These are phyloP conservation scores for Lachnellula suecica DNA, from an alignment of 2,329 filamentous ascomycete genomes.

Conservation along the genomic window DNA sequence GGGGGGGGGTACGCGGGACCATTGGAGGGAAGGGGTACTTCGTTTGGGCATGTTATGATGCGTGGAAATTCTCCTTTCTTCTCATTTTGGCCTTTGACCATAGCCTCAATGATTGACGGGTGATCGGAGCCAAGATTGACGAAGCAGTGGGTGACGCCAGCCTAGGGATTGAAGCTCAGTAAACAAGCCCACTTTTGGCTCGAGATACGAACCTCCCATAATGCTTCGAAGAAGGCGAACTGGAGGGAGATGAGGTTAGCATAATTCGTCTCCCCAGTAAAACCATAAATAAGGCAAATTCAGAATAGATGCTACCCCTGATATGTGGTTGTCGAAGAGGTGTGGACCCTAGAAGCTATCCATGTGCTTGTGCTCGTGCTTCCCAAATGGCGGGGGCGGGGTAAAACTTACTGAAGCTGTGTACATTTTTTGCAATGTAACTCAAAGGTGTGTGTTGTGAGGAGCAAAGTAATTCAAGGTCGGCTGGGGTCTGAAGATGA, in stretches of 20 bases:
- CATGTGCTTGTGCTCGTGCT: no score
- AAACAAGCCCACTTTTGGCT: neutral
- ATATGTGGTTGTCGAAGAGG: neutral
- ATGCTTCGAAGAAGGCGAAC: slow-evolving; percentile 71
- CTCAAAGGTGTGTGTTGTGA: neutral
- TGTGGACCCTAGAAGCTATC: neutral
- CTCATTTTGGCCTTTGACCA: slow-evolving; percentile 69
- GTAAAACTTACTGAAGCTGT: slow-evolving; percentile 50
- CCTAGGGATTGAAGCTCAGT: slow-evolving; percentile 26
- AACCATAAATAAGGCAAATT: neutral
- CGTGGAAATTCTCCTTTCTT: slow-evolving; percentile 59
- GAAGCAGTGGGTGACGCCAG: slow-evolving; percentile 52
- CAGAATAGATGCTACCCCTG: neutral
- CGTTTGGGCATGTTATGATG: slow-evolving; percentile 71
- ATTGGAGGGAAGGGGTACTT: slow-evolving; percentile 43
- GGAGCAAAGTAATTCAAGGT: neutral
- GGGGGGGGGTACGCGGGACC: neutral
- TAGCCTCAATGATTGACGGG: slow-evolving; percentile 70
- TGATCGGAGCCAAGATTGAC: slow-evolving; percentile 63
- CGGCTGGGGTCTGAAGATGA: no score
- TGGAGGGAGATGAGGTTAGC: neutral
- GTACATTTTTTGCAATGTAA: slow-evolving; percentile 37
- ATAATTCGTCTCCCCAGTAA: neutral
- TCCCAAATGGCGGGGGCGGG: neutral
- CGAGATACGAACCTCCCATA: slow-evolving; percentile 53